Evolutionary conservation across 2,329 filamentous ascomycete genomes (phyloP).

Genomic region (Hypomyces rosellus): DNA sequence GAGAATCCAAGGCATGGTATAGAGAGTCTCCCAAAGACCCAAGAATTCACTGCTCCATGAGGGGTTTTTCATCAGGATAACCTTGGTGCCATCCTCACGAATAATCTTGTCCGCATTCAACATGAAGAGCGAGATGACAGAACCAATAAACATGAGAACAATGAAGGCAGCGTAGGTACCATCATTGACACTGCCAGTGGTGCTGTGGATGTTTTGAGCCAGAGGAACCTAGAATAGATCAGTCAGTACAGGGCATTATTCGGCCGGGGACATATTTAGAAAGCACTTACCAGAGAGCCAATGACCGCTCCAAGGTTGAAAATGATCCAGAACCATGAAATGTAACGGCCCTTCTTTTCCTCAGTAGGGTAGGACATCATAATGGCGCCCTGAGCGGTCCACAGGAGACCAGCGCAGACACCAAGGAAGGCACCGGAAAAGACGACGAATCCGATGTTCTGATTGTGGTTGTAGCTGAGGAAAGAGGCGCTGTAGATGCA

Average conservation of each 20-base stretch:
- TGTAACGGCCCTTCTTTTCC: constrained; percentile 76
- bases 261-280: background rate
- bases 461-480: constrained; percentile 62
- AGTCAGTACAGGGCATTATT: background rate
- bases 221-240: constrained; percentile 48
- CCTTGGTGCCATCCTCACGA: constrained; percentile 68
- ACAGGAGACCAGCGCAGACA: constrained; percentile 71
- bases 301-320: constrained; percentile 91
- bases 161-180: constrained; percentile 88
- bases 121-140: constrained; percentile 61
- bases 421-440: constrained; percentile 73
- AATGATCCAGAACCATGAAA: constrained; percentile 90
- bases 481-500: constrained; percentile 67
- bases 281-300: constrained; percentile 52
- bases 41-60: constrained; percentile 74
- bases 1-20: constrained; percentile 64
- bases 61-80: constrained; percentile 87
- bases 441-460: constrained; percentile 63
- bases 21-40: constrained; percentile 69
- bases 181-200: constrained; percentile 50
- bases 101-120: constrained; percentile 66
- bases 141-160: constrained; percentile 70
- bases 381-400: constrained; percentile 77
- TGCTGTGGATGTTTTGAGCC: constrained; percentile 59
- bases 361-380: constrained; percentile 89